phyloP scores from a whole-genome alignment of 257 asterid species.

The Solanum rostratum region DNA sequence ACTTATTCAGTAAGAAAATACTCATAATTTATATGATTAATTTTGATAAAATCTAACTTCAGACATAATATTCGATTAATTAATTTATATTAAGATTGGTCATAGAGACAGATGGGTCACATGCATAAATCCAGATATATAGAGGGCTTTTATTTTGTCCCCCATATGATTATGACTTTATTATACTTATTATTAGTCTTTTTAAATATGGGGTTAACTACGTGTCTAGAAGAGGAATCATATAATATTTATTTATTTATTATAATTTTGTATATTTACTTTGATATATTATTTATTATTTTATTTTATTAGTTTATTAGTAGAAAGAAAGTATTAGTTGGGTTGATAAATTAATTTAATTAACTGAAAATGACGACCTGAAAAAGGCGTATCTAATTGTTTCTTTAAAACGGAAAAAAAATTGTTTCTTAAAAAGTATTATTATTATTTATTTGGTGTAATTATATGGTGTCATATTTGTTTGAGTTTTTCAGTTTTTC shows the following conservation, averaged over 20 bases:
- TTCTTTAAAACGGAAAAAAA: neutral
- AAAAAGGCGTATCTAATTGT: neutral
- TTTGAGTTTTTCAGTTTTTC: neutral
- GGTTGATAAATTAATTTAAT: neutral
- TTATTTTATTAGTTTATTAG: too few species aligned
- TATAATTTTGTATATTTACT: too few species aligned
- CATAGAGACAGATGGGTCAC: neutral
- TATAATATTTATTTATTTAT: too few species aligned
- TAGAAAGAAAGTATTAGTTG: neutral
- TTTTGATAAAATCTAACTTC: too few species aligned
- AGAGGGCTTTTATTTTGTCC: neutral
- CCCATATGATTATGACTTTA: neutral
- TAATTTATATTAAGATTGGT: too few species aligned
- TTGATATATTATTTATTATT: too few species aligned
- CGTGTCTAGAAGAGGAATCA: neutral
- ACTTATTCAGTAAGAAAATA: too few species aligned
- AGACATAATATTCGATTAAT: neutral
- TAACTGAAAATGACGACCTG: neutral
- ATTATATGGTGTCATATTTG: neutral
- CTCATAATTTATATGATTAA: too few species aligned
- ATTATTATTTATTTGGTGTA: neutral
- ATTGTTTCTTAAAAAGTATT: neutral
- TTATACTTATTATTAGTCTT: too few species aligned
- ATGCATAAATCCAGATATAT: neutral
- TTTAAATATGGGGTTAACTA: neutral